phyloP scores from a whole-genome alignment of 768 basidiomycete genomes.

The Hysterangium stoloniferum region DNA sequence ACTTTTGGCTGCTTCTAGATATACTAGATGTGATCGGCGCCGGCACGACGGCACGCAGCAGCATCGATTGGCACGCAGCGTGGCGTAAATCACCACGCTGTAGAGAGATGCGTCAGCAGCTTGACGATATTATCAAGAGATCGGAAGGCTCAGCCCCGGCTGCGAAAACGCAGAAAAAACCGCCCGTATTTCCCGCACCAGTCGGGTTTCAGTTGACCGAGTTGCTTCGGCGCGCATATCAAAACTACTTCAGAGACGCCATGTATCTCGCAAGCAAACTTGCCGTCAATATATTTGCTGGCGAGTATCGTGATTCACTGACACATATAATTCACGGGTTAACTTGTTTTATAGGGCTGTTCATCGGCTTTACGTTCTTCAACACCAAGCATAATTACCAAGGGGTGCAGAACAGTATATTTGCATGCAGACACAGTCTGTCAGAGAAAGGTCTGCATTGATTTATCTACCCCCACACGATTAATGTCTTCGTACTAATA shows the following conservation, averaged over 20 bases:
- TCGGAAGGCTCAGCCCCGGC: conserved; percentile 19
- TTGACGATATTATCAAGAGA: conserved; percentile 36
- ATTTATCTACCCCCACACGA: too few relatives aligned
- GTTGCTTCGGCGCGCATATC: conserved; percentile 37
- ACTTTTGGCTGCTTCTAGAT: background rate
- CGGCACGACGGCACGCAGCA: conserved; percentile 51
- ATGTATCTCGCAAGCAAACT: conserved; percentile 49
- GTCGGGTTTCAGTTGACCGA: conserved; percentile 42
- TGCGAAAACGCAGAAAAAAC: conserved; percentile 22
- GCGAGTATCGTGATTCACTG: background rate
- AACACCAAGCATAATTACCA: conserved; percentile 44
- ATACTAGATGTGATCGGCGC: conserved; percentile 72
- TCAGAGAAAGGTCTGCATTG: too few relatives aligned
- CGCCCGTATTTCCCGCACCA: conserved; percentile 43
- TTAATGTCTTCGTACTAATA: too few relatives aligned
- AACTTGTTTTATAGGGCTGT: conserved; percentile 19
- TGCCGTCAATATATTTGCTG: conserved; percentile 15
- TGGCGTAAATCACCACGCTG: conserved; percentile 53
- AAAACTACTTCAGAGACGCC: conserved; percentile 48
- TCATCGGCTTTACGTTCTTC: conserved; percentile 56
- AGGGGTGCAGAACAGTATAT: conserved; percentile 59
- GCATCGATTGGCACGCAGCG: conserved; percentile 48
- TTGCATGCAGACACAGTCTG: too few relatives aligned
- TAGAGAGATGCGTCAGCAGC: conserved; percentile 40
- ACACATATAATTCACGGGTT: conserved; percentile 18